Evolutionary conservation across 2,329 filamentous ascomycete species (phyloP), one percentile per base, ranked within the genome.

Genomic region (Trichoderma sp.): DNA sequence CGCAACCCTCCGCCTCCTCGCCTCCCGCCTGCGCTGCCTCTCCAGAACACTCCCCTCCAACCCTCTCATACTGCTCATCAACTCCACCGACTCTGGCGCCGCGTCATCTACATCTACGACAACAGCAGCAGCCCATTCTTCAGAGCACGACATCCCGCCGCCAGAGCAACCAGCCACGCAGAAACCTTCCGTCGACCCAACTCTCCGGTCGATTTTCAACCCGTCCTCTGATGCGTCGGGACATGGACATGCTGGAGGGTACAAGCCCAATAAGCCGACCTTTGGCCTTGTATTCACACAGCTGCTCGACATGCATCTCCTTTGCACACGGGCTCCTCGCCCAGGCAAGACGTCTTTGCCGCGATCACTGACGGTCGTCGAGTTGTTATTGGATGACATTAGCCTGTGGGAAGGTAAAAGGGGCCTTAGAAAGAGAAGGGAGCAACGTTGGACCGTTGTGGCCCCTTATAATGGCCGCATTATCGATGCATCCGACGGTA

Each of bases 201-300:
- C 86, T 1, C 84, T 89, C 3, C 83, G 86, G n/a, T 89, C 88
- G 9, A 85, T 89, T 66, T 89, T 89, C 82, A 84, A 83, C 77
- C 50, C 38, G 9, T 27, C 38, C 21, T 6, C 53, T 1, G 18
- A 35, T 14, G 11, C 53, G 12, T 27, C 79, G 81, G 9, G 80
- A 82, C 69, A 41, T 82, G 9, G 80, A 82, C 71, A 41, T 16
- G 50, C 50, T 11, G n/a, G 50, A 5, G 21, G 27, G 41, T 38
- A 69, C 29, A 75, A 56, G 86, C 83, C 76, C 12, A 86, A 83
- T 76, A 89, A 87, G 76, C 88, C 89, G 6, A 85, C 85, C 18
- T 91, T 90, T 73, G 90, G 90, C 6, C 83, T 86, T 16, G 85
- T 89, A 5, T 92, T 92, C 77, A 79, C 86, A 6, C 87, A 89